Percentiles rank a stretch among this genome's conserved stretches.
Conservation (phyloP, 2,329 filamentous ascomycete species). For the Stylonectria norvegica region DNA sequence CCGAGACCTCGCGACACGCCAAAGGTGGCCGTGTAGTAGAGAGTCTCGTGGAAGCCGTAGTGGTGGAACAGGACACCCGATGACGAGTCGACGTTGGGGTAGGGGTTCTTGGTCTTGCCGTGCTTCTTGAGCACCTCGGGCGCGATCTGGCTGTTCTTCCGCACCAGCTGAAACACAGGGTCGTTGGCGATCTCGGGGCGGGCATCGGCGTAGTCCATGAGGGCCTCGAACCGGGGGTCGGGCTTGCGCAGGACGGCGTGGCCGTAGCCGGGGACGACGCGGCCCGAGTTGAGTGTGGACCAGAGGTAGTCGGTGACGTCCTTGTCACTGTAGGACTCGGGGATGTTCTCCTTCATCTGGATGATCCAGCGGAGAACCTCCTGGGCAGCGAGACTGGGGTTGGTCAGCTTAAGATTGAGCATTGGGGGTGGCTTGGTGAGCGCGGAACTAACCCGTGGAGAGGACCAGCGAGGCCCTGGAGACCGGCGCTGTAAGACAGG, state of each 20-base stretch:
- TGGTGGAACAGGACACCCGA: conserved; percentile 97
- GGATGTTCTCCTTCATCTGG: conserved; percentile 89
- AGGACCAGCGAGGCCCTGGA: conserved; percentile 93
- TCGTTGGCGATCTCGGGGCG: conserved; percentile 82
- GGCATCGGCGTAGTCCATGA: conserved; percentile 90
- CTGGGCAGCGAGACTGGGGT: conserved; percentile 74
- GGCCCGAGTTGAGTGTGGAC: conserved; percentile 87
- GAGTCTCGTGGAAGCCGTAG: conserved; percentile 94
- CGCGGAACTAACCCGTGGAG: conserved; percentile 48
- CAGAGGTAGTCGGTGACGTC: conserved; percentile 90
- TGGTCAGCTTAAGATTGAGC: conserved; percentile 2
- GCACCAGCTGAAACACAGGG: conserved; percentile 90
- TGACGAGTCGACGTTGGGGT: conserved; percentile 91
- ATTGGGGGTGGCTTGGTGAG: too few relatives aligned
- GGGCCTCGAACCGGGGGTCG: conserved; percentile 90
- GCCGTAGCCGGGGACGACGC: conserved; percentile 91
- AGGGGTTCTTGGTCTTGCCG: conserved; percentile 97
- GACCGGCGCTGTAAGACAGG: conserved; percentile 91
- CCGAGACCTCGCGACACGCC: conserved; percentile 71
- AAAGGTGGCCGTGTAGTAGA: conserved; percentile 83
- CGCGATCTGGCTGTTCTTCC: conserved; percentile 88
- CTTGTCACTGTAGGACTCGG: conserved; percentile 69
- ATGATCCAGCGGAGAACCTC: conserved; percentile 96
- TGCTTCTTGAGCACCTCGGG: conserved; percentile 89
- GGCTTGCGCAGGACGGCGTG: conserved; percentile 96